Base-by-base conservation (phyloP, 805 yeast species). In the Pichia occidentalis region DNA sequence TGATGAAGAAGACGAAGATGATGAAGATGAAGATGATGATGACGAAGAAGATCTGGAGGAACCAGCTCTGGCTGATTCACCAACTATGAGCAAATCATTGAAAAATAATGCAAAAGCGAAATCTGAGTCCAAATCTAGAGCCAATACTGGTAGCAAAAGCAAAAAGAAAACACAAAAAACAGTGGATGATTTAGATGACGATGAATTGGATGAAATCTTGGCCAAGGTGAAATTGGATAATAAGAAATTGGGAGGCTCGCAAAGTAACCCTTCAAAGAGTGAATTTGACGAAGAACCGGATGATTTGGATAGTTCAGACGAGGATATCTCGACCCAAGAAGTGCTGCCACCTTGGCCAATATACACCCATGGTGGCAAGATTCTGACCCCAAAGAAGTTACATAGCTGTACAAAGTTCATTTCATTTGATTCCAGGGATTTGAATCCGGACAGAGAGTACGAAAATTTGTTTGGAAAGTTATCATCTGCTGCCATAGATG, bases 371-470 rank as follows among this genome's bases (percentile, higher is more conserved):
- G 61, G 60, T 12, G 60, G 60, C 3, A 52, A 64, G 34, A 57
- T 54, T 42, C 72, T 74, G 51, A 77, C 81, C 0, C 53, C 70
- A 5, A 50, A 52, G 4, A 66, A 72, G 39, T 67, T 76, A 35
- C 51, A 58, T 29, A 51, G 57, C 24, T 54, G 67, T 10, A 50
- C 70, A 2, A 48, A 61, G 2, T 53, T 75, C 7, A 54, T 80
- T 11, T 59, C 68, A 12, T 56, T 79, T 4, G 60, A 70, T 21
- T 50, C 68, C 4, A 70, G 70, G 40, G 71, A 76, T 42, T 61
- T 85, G 31, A 90, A 85, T 53, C 82, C 90, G 1, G 94, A 85
- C 50, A 71, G 72, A 28, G 95, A 85, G 53, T 77, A 80, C 50
- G 72, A 72, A 40, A 64, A 69, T 43, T 60, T 85, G 35, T 83